phyloP scores from a whole-genome alignment of 1,139 yeast species.

The Sugiyamaella xylanicola region DNA sequence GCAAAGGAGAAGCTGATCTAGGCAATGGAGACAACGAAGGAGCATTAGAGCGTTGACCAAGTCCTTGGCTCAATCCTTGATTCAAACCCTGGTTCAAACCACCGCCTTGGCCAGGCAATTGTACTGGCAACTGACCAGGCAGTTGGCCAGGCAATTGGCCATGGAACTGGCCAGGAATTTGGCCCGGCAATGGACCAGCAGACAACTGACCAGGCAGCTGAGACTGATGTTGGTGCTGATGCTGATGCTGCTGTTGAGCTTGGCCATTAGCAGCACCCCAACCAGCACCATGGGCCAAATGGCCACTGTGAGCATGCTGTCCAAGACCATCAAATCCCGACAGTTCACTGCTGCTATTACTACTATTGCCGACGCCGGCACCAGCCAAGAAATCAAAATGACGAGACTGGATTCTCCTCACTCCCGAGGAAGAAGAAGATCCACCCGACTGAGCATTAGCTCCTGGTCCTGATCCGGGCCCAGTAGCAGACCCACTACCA shows the following conservation, averaged over 20 bases:
- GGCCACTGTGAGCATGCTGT: too few relatives aligned
- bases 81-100: not conserved
- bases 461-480: not conserved
- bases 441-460: not conserved
- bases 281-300: not conserved
- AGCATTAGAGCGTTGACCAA: not conserved
- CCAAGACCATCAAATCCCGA: not conserved
- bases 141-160: slow-evolving; percentile 3
- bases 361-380: not conserved
- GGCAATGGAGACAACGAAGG: slow-evolving; percentile 8
- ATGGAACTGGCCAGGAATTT: not conserved
- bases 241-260: not conserved
- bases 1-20: slow-evolving; percentile 12
- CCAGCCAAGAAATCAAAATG: slow-evolving; percentile 33
- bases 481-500: not conserved
- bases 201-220: not conserved
- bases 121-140: not conserved
- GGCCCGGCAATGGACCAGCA: not conserved
- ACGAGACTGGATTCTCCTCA: slow-evolving; percentile 32
- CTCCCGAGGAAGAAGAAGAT: slow-evolving; percentile 5
- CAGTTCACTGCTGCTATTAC: not conserved
- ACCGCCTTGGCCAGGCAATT: not conserved
- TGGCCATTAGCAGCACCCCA: not conserved
- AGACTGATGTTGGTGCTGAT: not conserved
- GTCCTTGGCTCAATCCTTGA: not conserved